phyloP scores from a whole-genome alignment of 1,284 basidiomycete genomes.

The Tylopilus orsonianus region DNA sequence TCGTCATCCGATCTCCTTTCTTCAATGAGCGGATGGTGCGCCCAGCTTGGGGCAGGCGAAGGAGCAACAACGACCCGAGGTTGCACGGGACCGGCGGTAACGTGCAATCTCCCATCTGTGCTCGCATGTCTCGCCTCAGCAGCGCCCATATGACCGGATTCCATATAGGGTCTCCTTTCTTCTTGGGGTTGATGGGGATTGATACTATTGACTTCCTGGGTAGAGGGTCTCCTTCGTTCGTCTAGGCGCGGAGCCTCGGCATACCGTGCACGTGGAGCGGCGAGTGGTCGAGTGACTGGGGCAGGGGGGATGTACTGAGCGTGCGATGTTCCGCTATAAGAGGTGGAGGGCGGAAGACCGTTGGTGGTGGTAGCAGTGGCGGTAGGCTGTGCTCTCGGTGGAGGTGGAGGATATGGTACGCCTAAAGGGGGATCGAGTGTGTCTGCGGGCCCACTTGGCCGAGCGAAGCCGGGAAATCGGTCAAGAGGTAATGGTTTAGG shows the following conservation, averaged over 20 bases:
- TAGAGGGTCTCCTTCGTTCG: slow-evolving; percentile 16
- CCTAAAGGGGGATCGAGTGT: slow-evolving; percentile 19
- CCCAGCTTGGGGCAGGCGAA: slow-evolving; percentile 33
- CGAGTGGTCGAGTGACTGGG: slow-evolving; percentile 16
- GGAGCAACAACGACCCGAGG: slow-evolving; percentile 10
- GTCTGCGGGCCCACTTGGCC: slow-evolving; percentile 26
- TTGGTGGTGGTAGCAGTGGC: slow-evolving; percentile 3
- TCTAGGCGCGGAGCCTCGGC: slow-evolving; percentile 25
- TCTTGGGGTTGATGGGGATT: slow-evolving; percentile 12
- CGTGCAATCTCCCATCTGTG: slow-evolving; percentile 14
- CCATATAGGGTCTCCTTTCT: slow-evolving; percentile 14
- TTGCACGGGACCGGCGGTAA: slow-evolving; percentile 1
- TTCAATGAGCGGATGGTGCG: slow-evolving; percentile 31
- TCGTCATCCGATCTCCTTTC: slow-evolving; percentile 34
- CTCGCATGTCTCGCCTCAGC: slow-evolving; percentile 10
- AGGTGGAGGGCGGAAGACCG: slow-evolving; percentile 13
- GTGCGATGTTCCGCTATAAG: slow-evolving; percentile 15
- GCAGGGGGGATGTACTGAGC: slow-evolving; percentile 12
- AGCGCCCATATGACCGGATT: slow-evolving; percentile 11
- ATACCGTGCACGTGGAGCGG: slow-evolving; percentile 23
- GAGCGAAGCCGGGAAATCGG: slow-evolving; percentile 38
- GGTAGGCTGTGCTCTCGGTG: slow-evolving; percentile 18
- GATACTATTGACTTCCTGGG: slow-evolving; percentile 14
- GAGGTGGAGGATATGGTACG: slow-evolving; percentile 31
- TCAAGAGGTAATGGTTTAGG: slow-evolving; percentile 46